Evolutionary conservation across 805 yeast genomes (phyloP), one percentile per base, ranked within the genome.

Genomic region (Diddensiella caesifluorescens): DNA sequence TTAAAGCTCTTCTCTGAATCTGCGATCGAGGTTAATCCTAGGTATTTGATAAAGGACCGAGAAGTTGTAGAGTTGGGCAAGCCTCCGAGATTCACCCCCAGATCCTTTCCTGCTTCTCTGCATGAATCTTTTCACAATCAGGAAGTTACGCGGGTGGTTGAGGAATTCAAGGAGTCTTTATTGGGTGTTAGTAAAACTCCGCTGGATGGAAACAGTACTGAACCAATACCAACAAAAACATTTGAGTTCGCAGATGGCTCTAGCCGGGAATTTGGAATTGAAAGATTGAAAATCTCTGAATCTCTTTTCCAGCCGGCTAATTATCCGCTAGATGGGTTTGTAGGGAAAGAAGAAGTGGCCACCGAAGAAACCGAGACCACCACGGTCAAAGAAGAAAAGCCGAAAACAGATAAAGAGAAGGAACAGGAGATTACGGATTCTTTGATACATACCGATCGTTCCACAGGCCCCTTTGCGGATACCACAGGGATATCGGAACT

Each of bases 231-330:
- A 88, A 49, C 94, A 13, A 76, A 82, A 42, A 60, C 66, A 32
- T 82, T 69, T 57, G 83, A 80, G 59, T 67, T 81, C 39, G 83
- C 65, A 10, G 55, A 54, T 27, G 94, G 94, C 1, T 79, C 81
- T 50, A 70, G 75, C 22, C 57, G 83, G 13, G 77, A 77, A 33
- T 72, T 83, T 44, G 75, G 75, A 6, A 62, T 67, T 30, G 83
- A 79, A 50, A 69, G 95, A 44, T 79, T 67, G 48, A 69, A 71
- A 35, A 62, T 84, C 46, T 83, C 83, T 1, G 92, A 88, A 56
- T 69, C 83, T n/a, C 56, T 89, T 39, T 86, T 88, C 57, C 73
- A 69, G 35, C 90, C 94, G 3, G 27, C 28, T 10, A 50, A 46
- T n/a, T 38, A 41, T 58, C 66, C 27, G 72, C 35, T 30, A 16